These are phyloP conservation scores for Akanthomyces uredinophilus DNA, from an alignment of 2,329 filamentous ascomycete genomes.

Conservation along the genomic window DNA sequence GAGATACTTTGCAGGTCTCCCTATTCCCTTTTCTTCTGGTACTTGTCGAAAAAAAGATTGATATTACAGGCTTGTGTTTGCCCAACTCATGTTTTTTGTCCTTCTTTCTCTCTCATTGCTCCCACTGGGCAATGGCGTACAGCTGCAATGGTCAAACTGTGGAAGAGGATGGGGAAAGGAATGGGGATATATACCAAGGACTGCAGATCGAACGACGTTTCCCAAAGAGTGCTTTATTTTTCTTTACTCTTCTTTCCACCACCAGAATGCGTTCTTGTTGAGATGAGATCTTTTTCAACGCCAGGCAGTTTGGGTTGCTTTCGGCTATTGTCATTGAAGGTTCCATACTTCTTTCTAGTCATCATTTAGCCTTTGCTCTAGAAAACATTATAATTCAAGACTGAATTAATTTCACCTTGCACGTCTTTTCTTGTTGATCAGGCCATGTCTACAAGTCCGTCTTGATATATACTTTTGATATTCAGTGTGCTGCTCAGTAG, in stretches of 20 bases:
- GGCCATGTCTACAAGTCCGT: neutral
- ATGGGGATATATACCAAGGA: neutral
- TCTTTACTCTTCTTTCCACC: neutral
- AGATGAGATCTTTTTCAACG: neutral
- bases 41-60: neutral
- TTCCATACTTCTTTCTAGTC: neutral
- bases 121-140: neutral
- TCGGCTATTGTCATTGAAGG: neutral
- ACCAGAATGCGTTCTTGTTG: neutral
- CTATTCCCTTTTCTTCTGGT: neutral
- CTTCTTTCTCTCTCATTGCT: neutral
- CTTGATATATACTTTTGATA: neutral
- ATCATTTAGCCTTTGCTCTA: neutral
- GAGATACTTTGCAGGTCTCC: neutral
- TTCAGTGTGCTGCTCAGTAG: neutral
- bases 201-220: neutral
- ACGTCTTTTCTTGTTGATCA: too few species aligned
- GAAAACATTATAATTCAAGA: neutral
- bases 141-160: neutral
- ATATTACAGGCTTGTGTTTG: neutral
- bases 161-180: neutral
- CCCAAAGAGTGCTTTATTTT: neutral
- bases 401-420: neutral
- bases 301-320: neutral
- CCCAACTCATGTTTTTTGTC: neutral